Percentiles rank a stretch among this genome's conserved stretches.
Evolutionary conservation across 306 rosid species (phyloP).

Genomic region (Lathyrus oleraceus): DNA sequence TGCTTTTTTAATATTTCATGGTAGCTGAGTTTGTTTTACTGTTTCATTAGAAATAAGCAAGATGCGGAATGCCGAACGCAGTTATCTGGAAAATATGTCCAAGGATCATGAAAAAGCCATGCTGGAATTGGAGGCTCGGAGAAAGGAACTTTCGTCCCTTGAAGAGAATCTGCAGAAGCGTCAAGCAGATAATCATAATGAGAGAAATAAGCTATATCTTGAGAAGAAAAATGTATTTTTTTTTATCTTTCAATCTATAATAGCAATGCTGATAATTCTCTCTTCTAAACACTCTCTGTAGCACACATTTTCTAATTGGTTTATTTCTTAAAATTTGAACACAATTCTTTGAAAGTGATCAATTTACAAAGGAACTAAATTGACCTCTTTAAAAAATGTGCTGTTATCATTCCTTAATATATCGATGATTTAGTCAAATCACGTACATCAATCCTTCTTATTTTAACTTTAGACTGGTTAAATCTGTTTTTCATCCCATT

Average conservation of each 20-base stretch:
- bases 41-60: conserved; percentile 47
- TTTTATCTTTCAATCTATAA: conserved; percentile 15
- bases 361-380: not conserved
- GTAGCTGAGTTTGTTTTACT: conserved; percentile 32
- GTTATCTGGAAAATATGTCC: conserved; percentile 38
- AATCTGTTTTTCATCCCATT: not conserved
- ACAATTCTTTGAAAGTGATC: not conserved
- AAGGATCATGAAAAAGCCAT: conserved; percentile 49
- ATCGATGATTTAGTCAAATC: not conserved
- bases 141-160: conserved; percentile 42
- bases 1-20: conserved; percentile 20
- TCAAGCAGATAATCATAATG: conserved; percentile 48
- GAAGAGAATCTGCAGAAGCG: conserved; percentile 58
- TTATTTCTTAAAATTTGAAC: not conserved
- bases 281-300: not conserved
- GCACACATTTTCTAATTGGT: not conserved
- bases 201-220: conserved; percentile 49
- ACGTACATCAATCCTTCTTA: not conserved
- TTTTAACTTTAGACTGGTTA: conserved; percentile 3
- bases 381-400: not conserved
- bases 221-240: conserved; percentile 61
- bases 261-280: not conserved
- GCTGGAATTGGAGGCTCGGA: conserved; percentile 48
- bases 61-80: conserved; percentile 43
- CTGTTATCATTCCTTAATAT: not conserved